phyloP scores from a whole-genome alignment of 148 eudicot species.

The Fagopyrum homotropicum region DNA sequence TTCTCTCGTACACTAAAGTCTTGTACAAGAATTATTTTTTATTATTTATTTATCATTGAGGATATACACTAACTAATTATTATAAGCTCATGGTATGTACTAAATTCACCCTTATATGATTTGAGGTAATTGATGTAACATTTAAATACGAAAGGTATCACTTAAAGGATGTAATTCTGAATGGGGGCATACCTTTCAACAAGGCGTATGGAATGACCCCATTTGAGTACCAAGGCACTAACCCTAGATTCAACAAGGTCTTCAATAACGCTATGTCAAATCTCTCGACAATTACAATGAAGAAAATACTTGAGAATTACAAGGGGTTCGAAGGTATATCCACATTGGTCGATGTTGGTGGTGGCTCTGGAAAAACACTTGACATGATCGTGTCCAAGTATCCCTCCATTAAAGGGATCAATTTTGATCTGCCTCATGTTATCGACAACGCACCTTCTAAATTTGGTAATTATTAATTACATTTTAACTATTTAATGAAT shows the following conservation, averaged over 20 bases:
- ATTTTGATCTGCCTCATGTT: constrained; percentile 23
- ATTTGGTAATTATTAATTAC: background rate
- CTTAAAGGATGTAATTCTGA: constrained; percentile 16
- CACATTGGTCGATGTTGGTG: constrained; percentile 16
- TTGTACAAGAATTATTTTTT: no score
- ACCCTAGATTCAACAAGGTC: constrained; percentile 8
- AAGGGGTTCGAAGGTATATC: constrained; percentile 16
- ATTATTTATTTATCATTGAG: no score
- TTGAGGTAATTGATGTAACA: no score
- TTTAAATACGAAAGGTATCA: background rate
- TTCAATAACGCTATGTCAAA: constrained; percentile 18
- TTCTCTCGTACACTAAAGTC: no score
- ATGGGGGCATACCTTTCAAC: constrained; percentile 16
- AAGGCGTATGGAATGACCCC: constrained; percentile 10
- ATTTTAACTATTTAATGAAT: no score
- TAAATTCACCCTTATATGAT: no score
- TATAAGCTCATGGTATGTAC: no score
- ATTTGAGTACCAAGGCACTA: constrained; percentile 14
- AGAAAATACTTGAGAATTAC: constrained; percentile 15
- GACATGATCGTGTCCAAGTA: constrained; percentile 19
- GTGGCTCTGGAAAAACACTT: constrained; percentile 16
- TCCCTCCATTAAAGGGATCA: constrained; percentile 20
- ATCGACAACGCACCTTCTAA: constrained; percentile 14
- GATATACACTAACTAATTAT: no score
- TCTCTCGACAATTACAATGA: constrained; percentile 14